Conservation (phyloP, 2,329 filamentous ascomycete genomes). For the Fusarium veterinarium region DNA sequence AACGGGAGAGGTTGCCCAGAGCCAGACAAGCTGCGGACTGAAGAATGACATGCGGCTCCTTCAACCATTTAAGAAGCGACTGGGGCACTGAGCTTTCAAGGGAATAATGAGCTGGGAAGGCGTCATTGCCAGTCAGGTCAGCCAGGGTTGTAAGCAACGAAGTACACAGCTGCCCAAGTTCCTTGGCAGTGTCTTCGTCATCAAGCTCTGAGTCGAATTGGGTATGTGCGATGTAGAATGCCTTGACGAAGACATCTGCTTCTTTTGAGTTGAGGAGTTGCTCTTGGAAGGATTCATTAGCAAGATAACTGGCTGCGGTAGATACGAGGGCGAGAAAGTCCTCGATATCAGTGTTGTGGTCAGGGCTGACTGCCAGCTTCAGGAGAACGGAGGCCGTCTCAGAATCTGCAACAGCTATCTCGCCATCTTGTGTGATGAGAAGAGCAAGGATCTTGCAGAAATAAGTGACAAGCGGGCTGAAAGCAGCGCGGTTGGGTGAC, state of each 20-base stretch:
- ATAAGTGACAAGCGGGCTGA: conserved; percentile 59
- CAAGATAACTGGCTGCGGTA: conserved; percentile 67
- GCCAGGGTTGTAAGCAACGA: conserved; percentile 64
- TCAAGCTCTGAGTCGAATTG: conserved; percentile 57
- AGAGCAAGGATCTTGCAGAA: conserved; percentile 68
- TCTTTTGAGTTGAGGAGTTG: conserved; percentile 56
- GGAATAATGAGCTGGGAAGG: conserved; percentile 57
- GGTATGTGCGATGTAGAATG: conserved; percentile 61
- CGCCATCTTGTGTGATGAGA: conserved; percentile 64
- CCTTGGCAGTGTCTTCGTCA: conserved; percentile 56
- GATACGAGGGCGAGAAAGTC: conserved; percentile 65
- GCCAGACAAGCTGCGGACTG: conserved; percentile 70
- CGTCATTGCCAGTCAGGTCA: conserved; percentile 63
- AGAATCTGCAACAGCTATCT: conserved; percentile 57
- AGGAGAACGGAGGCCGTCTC: conserved; percentile 63
- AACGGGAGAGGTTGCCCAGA: conserved; percentile 71
- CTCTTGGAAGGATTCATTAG: conserved; percentile 63
- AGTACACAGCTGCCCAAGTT: conserved; percentile 61
- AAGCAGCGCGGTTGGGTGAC: conserved; percentile 56
- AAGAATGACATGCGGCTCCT: conserved; percentile 54
- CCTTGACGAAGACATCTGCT: conserved; percentile 58
- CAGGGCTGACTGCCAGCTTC: conserved; percentile 56
- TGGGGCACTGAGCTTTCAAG: conserved; percentile 56
- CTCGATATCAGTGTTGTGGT: conserved; percentile 60
- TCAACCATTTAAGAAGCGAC: conserved; percentile 62